Evolutionary conservation across 345 rosid species (phyloP).

Genomic region (Citrus sp.): DNA sequence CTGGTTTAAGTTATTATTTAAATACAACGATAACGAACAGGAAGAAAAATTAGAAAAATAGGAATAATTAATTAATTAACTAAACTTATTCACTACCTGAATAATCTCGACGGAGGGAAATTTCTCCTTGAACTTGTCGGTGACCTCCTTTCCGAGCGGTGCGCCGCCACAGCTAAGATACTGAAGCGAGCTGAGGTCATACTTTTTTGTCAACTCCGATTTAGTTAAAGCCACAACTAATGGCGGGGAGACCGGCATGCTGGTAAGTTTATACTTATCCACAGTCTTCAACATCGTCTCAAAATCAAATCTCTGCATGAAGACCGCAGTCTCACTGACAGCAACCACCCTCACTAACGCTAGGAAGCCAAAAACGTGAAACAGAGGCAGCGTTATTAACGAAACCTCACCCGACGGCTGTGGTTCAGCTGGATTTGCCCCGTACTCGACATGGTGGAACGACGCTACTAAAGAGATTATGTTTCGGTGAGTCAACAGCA

Average conservation of each 20-base stretch:
- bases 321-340: slow-evolving; percentile 38
- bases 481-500: slow-evolving; percentile 64
- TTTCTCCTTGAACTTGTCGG: slow-evolving; percentile 58
- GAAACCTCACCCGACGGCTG: slow-evolving; percentile 19
- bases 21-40: too few relatives aligned
- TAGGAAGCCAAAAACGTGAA: slow-evolving; percentile 48
- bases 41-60: too few relatives aligned
- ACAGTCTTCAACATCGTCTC: slow-evolving; percentile 46
- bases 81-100: slow-evolving; percentile 36
- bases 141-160: slow-evolving; percentile 66
- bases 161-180: slow-evolving; percentile 72
- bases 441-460: not conserved
- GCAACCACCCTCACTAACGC: slow-evolving; percentile 39
- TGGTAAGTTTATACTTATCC: slow-evolving; percentile 54
- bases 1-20: too few relatives aligned
- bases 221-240: slow-evolving; percentile 39
- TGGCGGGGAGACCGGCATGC: slow-evolving; percentile 79
- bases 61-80: too few relatives aligned
- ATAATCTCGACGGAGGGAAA: slow-evolving; percentile 57
- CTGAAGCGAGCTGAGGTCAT: slow-evolving; percentile 60
- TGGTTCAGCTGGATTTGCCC: too few relatives aligned
- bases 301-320: slow-evolving; percentile 44
- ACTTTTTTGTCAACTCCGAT: slow-evolving; percentile 59
- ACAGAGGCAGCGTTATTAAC: slow-evolving; percentile 37
- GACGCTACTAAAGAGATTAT: slow-evolving; percentile 52